Conservation (phyloP, 768 basidiomycete genomes). For the Termitomyces sp. region DNA sequence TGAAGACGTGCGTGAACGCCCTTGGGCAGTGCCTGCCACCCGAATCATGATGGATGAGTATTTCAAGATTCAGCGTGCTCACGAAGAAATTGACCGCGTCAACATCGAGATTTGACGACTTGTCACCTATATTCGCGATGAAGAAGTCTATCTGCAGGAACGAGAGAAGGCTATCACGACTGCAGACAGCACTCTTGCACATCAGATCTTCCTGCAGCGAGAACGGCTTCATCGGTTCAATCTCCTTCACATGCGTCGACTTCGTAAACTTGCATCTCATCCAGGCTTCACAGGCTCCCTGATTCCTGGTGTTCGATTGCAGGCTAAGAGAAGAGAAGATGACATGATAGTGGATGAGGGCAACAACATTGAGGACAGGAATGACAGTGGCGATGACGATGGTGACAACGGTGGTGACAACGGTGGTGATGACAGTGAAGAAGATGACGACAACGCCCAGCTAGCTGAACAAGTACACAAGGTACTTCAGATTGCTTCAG, state of each 20-base stretch:
- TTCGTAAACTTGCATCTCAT: neutral
- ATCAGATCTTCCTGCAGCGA: neutral
- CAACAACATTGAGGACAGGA: neutral
- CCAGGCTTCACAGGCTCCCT: neutral
- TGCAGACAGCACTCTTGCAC: neutral
- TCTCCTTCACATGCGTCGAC: neutral
- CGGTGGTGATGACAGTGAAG: neutral
- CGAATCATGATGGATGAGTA: neutral
- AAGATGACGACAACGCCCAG: neutral
- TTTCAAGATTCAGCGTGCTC: neutral
- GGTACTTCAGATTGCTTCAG: neutral
- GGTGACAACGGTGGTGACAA: neutral
- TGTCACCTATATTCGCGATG: neutral
- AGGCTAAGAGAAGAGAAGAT: neutral
- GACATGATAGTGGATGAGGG: neutral
- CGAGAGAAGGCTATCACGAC: neutral
- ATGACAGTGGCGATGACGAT: neutral
- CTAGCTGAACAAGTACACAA: neutral
- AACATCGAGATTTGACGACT: neutral
- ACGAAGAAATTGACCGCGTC: neutral
- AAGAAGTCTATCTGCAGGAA: neutral
- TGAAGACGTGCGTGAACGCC: neutral
- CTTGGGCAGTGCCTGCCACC: neutral
- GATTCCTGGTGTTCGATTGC: neutral
- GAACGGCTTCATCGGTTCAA: neutral